These are phyloP conservation scores for Pleurotus djamor DNA, from an alignment of 768 basidiomycete species.

Conservation along the genomic window DNA sequence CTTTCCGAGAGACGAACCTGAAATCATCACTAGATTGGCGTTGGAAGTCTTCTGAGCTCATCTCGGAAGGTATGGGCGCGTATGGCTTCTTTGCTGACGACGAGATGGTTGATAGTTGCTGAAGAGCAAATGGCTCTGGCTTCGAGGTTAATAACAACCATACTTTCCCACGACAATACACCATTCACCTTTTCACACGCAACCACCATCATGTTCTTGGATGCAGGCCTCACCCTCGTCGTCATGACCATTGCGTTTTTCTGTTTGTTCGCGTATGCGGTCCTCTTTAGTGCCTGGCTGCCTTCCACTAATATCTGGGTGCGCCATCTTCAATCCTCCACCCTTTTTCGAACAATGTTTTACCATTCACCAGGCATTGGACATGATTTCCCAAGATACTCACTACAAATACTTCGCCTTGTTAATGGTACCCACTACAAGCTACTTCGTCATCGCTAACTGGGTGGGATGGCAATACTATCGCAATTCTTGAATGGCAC, in stretches of 20 bases:
- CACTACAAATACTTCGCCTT: conserved; percentile 91
- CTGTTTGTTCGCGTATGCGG: conserved; percentile 54
- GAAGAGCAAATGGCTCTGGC: not conserved
- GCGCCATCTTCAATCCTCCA: conserved; percentile 19
- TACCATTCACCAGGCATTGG: conserved; percentile 49
- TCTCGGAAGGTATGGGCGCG: not conserved
- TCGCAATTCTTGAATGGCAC: conserved; percentile 66
- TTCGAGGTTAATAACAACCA: too few relatives aligned
- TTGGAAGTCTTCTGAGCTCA: not conserved
- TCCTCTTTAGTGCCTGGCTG: conserved; percentile 64
- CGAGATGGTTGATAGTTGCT: not conserved
- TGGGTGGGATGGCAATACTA: conserved; percentile 99
- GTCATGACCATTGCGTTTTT: conserved; percentile 50
- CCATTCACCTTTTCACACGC: not conserved
- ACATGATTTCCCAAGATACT: conserved; percentile 62
- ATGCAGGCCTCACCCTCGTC: conserved; percentile 48
- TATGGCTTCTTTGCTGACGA: not conserved
- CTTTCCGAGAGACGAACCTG: conserved; percentile 18
- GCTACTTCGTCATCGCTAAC: conserved; percentile 94
- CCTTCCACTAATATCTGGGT: conserved; percentile 52
- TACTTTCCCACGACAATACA: not conserved
- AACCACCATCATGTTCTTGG: conserved; percentile 11
- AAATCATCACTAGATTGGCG: not conserved
- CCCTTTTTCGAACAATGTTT: not conserved
- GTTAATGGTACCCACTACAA: conserved; percentile 74